Conservation (phyloP, 2,329 filamentous ascomycete species). For the Penicillium verrucosum region DNA sequence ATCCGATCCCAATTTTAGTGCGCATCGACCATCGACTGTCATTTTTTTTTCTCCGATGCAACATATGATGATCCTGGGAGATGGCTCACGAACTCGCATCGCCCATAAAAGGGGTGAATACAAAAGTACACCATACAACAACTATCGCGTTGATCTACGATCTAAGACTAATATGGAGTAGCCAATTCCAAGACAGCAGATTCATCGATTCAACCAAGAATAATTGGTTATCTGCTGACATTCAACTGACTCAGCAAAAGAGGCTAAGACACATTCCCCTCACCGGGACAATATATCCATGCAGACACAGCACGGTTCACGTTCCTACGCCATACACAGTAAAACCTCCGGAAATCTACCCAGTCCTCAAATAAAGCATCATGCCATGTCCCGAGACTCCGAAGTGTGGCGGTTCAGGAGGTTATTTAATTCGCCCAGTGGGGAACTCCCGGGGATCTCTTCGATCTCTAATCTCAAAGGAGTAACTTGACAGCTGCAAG, state of each 20-base stretch:
- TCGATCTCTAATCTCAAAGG: conserved; percentile 30
- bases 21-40: background rate
- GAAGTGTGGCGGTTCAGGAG: conserved; percentile 12
- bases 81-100: background rate
- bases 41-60: background rate
- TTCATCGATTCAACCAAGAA: background rate
- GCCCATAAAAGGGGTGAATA: background rate
- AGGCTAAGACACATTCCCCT: background rate
- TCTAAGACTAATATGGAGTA: background rate
- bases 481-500: conserved; percentile 32
- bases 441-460: conserved; percentile 27
- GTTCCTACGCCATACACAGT: conserved; percentile 16
- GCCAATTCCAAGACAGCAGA: background rate
- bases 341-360: conserved; percentile 18
- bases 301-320: conserved; percentile 19
- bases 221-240: background rate
- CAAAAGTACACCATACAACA: background rate
- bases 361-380: background rate
- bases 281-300: background rate
- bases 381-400: conserved; percentile 4
- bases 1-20: conserved; percentile 29
- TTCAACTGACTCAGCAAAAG: background rate
- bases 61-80: background rate
- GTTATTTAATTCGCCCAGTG: conserved; percentile 20
- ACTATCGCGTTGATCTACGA: background rate